Conservation (phyloP, 2,329 filamentous ascomycete species). For the Colletotrichum orbiculare region DNA sequence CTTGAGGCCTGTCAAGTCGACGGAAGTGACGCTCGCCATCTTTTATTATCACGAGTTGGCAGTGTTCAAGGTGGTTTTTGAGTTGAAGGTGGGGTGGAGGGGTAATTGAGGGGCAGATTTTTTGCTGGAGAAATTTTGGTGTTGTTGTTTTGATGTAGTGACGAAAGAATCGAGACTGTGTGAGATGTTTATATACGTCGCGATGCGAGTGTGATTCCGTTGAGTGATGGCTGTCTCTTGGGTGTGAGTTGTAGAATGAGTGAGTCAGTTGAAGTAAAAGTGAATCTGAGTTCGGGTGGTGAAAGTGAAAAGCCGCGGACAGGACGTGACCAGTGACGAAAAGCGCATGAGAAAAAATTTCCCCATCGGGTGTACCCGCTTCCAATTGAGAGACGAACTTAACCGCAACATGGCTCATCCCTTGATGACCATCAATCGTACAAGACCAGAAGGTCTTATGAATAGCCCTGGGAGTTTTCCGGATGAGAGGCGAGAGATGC, state of each 20-base stretch:
- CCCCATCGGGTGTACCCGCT: constrained; percentile 31
- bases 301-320: constrained; percentile 17
- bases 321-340: constrained; percentile 19
- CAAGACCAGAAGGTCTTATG: too few species aligned
- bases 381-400: constrained; percentile 11
- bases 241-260: not conserved
- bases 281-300: constrained; percentile 26
- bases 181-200: too few species aligned
- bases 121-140: not conserved
- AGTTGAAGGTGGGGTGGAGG: constrained; percentile 26
- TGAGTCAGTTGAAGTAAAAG: constrained; percentile 19
- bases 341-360: constrained; percentile 31
- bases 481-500: too few species aligned
- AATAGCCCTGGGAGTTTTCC: too few species aligned
- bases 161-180: too few species aligned
- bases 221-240: not conserved
- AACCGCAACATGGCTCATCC: constrained; percentile 1
- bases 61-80: too few species aligned
- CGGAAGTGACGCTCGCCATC: constrained; percentile 34
- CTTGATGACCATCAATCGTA: too few species aligned
- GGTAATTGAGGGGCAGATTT: constrained; percentile 14
- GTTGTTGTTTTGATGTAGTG: too few species aligned
- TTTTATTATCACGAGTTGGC: not conserved
- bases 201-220: too few species aligned
- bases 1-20: constrained; percentile 36